Conservation (phyloP, 1,284 basidiomycete species). For the Fomitiporia mediterranea region DNA sequence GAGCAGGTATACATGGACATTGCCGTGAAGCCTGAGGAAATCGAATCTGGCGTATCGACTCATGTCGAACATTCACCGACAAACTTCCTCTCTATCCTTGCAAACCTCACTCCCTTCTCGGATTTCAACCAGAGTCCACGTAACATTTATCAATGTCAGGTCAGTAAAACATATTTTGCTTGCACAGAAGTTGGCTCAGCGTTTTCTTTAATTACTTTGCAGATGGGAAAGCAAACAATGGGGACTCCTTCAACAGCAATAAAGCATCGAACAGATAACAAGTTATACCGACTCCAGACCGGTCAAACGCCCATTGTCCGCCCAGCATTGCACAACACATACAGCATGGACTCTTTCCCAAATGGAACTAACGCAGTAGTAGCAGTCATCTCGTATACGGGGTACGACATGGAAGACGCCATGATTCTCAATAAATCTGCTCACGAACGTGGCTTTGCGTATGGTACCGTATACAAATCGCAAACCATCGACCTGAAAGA, state of each 20-base stretch:
- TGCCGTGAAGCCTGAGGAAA: slow-evolving; percentile 86
- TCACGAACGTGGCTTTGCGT: slow-evolving; percentile 96
- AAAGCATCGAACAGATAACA: slow-evolving; percentile 94
- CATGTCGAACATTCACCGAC: slow-evolving; percentile 96
- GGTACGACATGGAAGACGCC: slow-evolving; percentile 99
- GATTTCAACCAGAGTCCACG: slow-evolving; percentile 97
- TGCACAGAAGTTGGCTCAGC: neutral
- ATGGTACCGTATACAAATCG: slow-evolving; percentile 96
- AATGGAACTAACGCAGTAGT: slow-evolving; percentile 99
- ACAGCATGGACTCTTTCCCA: slow-evolving; percentile 98
- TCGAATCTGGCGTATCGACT: slow-evolving; percentile 77
- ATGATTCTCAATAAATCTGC: slow-evolving; percentile 99
- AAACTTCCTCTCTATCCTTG: slow-evolving; percentile 87
- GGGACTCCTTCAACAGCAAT: slow-evolving; percentile 94
- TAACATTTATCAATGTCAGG: slow-evolving; percentile 87
- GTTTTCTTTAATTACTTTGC: slow-evolving; percentile 17
- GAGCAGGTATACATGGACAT: slow-evolving; percentile 99
- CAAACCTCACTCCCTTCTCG: slow-evolving; percentile 81
- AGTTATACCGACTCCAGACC: slow-evolving; percentile 93
- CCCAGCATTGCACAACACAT: slow-evolving; percentile 89
- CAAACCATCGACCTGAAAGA: slow-evolving; percentile 91
- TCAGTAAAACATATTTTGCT: slow-evolving; percentile 7
- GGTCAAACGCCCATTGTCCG: slow-evolving; percentile 96
- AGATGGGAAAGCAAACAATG: slow-evolving; percentile 99
- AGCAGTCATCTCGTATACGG: slow-evolving; percentile 99